phyloP scores from a whole-genome alignment of 345 rosid species.

The Acer yangbiense region DNA sequence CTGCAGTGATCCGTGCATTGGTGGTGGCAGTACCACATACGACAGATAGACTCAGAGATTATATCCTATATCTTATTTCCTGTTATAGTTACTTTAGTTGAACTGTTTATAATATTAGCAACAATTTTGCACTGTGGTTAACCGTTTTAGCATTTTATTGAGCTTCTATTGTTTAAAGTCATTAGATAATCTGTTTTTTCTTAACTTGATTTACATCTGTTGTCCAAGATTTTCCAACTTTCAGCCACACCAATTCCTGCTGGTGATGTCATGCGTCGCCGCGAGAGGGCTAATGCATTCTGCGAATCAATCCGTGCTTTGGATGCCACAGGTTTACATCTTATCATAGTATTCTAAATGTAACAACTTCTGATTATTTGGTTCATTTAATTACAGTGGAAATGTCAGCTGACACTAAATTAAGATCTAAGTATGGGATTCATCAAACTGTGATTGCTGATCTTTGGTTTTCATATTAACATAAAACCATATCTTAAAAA shows the following conservation, averaged over 20 bases:
- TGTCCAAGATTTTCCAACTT: conserved; percentile 87
- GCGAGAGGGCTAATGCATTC: conserved; percentile 85
- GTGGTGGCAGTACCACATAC: conserved; percentile 89
- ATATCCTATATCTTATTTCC: conserved; percentile 53
- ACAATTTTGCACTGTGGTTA: conserved; percentile 2
- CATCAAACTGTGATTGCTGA: not conserved
- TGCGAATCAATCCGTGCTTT: conserved; percentile 96
- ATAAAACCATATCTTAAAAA: not conserved
- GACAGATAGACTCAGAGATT: conserved; percentile 86
- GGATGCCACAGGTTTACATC: conserved; percentile 84
- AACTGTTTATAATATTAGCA: conserved; percentile 7
- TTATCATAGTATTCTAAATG: conserved; percentile 2
- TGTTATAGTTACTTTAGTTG: not conserved
- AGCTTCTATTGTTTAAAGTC: not conserved
- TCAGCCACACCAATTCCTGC: conserved; percentile 62
- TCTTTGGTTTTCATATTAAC: not conserved
- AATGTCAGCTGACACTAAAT: not conserved
- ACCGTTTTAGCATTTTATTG: conserved; percentile 2
- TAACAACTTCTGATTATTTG: not conserved
- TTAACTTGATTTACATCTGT: conserved; percentile 62
- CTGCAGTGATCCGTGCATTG: conserved; percentile 89
- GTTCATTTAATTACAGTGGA: not conserved
- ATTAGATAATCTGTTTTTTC: conserved; percentile 29
- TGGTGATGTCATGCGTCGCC: conserved; percentile 64
- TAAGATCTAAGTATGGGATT: not conserved